Evolutionary conservation across 2,329 filamentous ascomycete genomes (phyloP).

Genomic region (Pseudogymnoascus sp.): DNA sequence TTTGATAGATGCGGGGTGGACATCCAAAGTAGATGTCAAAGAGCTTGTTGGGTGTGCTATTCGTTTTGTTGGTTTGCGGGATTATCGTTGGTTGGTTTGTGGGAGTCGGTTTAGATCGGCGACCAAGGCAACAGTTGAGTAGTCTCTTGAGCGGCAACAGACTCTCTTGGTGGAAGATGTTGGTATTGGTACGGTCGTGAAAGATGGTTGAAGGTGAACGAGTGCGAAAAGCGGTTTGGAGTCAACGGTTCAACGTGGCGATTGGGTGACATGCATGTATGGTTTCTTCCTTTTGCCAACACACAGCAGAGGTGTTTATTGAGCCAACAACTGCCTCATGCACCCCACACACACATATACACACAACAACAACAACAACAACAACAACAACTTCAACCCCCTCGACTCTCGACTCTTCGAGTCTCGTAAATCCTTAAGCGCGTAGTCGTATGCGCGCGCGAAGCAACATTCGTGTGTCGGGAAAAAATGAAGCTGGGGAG

Average conservation of each 20-base stretch:
- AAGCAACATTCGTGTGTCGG: background rate
- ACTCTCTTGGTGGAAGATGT: background rate
- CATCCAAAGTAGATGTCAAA: conserved; percentile 2
- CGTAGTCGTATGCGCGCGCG: conserved; percentile 4
- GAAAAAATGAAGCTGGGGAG: background rate
- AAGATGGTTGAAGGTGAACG: background rate
- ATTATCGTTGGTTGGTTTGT: background rate
- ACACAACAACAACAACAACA: background rate
- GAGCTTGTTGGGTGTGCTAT: background rate
- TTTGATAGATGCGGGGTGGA: background rate
- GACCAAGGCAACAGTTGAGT: background rate
- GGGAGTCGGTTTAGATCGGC: background rate
- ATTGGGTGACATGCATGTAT: background rate
- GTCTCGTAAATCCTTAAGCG: background rate
- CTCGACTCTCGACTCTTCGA: no score
- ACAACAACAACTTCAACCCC: background rate
- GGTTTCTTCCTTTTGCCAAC: background rate
- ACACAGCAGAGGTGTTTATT: background rate
- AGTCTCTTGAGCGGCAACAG: background rate
- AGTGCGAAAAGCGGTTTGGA: background rate
- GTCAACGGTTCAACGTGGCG: background rate
- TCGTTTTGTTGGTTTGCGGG: background rate
- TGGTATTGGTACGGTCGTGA: background rate
- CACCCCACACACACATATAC: background rate
- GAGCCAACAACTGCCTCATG: background rate